Percentiles rank a stretch among this genome's conserved stretches.
Evolutionary conservation across 2,329 filamentous ascomycete genomes (phyloP).

Genomic region (Niveomyces coronatus): DNA sequence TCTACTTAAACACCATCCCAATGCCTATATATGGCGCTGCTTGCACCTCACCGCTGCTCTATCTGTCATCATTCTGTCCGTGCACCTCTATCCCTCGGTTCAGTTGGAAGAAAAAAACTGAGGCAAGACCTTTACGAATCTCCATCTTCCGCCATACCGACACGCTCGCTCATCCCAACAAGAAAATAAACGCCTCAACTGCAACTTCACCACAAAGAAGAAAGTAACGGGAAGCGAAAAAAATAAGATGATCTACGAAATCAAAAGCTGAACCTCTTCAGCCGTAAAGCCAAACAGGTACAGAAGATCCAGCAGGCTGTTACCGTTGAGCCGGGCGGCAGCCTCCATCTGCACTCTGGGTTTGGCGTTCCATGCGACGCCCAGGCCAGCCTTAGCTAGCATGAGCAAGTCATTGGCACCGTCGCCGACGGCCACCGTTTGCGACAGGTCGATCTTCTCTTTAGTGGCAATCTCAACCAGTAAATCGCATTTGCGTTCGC

Average conservation of each 20-base stretch:
- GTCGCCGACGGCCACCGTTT: constrained; percentile 67
- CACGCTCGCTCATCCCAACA: no score
- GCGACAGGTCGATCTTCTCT: constrained; percentile 53
- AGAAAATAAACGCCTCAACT: no score
- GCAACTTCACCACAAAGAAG: no score
- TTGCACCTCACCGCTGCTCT: not conserved
- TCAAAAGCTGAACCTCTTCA: constrained; percentile 47
- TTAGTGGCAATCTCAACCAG: constrained; percentile 59
- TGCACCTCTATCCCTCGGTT: no score
- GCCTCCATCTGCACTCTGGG: constrained; percentile 71
- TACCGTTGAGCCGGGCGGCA: constrained; percentile 59
- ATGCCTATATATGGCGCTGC: no score
- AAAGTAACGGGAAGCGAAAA: no score
- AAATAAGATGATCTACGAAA: constrained; percentile 16
- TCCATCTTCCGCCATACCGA: no score
- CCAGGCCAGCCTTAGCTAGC: constrained; percentile 65
- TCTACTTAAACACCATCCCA: constrained; percentile 7
- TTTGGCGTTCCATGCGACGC: constrained; percentile 79
- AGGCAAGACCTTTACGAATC: no score
- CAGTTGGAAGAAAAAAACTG: no score
- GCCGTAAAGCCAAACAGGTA: constrained; percentile 63
- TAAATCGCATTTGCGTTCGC: constrained; percentile 62
- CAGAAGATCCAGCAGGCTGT: constrained; percentile 60
- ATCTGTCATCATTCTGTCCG: not conserved
- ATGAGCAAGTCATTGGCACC: constrained; percentile 76